These are phyloP conservation scores for Scutellaria minor DNA, from an alignment of 257 asterid genomes.

Conservation along the genomic window DNA sequence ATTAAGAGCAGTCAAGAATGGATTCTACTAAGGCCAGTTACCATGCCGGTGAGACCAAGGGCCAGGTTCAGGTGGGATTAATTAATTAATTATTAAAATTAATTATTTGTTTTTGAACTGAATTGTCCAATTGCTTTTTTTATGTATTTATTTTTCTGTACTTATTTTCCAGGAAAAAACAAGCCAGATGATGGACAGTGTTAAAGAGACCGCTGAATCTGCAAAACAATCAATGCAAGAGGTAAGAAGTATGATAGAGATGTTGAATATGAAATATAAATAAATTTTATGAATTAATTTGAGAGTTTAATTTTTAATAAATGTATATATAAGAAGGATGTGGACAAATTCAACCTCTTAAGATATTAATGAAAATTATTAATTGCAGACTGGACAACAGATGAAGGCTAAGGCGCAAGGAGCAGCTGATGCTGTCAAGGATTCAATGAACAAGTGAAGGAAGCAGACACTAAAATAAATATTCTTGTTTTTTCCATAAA, in stretches of 20 bases:
- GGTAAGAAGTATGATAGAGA: constrained; percentile 13
- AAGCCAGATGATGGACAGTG: constrained; percentile 44
- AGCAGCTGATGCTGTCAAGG: constrained; percentile 52
- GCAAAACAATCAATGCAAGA: constrained; percentile 46
- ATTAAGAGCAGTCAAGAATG: constrained; percentile 18
- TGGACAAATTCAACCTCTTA: too few relatives aligned
- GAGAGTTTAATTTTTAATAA: too few relatives aligned
- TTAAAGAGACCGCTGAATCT: constrained; percentile 43
- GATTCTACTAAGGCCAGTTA: constrained; percentile 30
- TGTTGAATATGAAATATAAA: too few relatives aligned
- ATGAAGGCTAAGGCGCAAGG: constrained; percentile 50
- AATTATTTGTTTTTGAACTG: neutral
- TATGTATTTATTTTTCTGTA: neutral
- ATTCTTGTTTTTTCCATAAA: neutral
- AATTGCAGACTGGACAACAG: constrained; percentile 47
- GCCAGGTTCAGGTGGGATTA: constrained; percentile 36
- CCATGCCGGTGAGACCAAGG: constrained; percentile 45
- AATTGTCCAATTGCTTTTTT: neutral
- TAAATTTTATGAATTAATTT: too few relatives aligned
- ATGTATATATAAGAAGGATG: too few relatives aligned
- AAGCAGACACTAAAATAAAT: neutral
- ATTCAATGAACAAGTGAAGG: constrained; percentile 47
- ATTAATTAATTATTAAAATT: neutral
- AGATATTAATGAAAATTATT: neutral
- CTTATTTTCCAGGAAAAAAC: constrained; percentile 41